A percentile compares a stretch with the other conserved stretches of the same genome.
phyloP scores from a whole-genome alignment of 2,329 filamentous ascomycete species.

The Penicillium sp. region DNA sequence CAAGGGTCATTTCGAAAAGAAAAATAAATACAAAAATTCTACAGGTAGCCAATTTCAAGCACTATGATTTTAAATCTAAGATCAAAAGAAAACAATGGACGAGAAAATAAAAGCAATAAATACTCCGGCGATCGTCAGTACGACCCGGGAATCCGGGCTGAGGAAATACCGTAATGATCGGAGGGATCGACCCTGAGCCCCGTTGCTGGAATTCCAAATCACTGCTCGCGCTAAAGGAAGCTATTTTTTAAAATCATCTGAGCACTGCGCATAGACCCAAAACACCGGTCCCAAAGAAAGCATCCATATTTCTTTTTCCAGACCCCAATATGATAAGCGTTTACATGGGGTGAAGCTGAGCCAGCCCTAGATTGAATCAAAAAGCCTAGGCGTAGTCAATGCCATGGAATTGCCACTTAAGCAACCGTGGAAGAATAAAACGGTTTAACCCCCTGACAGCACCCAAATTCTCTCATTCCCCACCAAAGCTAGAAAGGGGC shows the following conservation, averaged over 20 bases:
- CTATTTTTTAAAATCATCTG: slow-evolving; percentile 4
- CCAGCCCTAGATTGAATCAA: neutral
- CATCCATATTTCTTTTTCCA: neutral
- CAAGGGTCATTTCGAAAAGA: neutral
- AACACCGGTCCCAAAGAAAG: slow-evolving; percentile 10
- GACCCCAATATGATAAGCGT: neutral
- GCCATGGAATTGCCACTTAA: no score
- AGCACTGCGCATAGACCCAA: slow-evolving; percentile 15
- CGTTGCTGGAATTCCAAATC: slow-evolving; percentile 30
- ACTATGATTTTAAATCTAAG: neutral
- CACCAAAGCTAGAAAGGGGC: neutral
- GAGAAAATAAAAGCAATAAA: slow-evolving; percentile 4
- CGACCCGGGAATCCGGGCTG: slow-evolving; percentile 28
- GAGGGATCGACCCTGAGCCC: slow-evolving; percentile 30
- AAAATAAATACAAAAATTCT: neutral
- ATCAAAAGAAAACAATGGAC: neutral
- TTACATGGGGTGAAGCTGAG: neutral
- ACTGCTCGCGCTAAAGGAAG: slow-evolving; percentile 16
- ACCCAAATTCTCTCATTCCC: neutral
- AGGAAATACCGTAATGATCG: slow-evolving; percentile 27
- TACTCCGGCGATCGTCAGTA: slow-evolving; percentile 24
- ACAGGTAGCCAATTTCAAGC: neutral
- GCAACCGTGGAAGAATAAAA: neutral
- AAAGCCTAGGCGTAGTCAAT: no score
- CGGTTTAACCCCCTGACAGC: neutral